Percentiles rank a stretch among this genome's conserved stretches.
These are phyloP conservation scores for Paramecium sonneborni DNA, from an alignment of 73 alveolate genomes.

Conservation along the genomic window DNA sequence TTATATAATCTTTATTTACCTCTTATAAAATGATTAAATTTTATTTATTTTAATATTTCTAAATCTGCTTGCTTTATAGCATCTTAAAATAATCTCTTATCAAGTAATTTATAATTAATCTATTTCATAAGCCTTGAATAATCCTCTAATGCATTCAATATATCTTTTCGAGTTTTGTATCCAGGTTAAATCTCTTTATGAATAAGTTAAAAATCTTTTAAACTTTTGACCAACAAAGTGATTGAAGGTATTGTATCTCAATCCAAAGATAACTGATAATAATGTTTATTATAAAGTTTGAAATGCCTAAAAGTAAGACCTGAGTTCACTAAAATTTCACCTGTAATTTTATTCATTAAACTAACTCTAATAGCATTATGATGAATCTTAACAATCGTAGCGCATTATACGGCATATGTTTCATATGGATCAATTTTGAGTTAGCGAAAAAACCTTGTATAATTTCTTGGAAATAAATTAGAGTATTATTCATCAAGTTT, in stretches of 20 bases:
- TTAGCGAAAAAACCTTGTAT: neutral
- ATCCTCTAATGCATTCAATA: neutral
- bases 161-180: neutral
- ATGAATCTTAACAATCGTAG: neutral
- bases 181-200: neutral
- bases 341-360: neutral
- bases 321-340: neutral
- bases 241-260: neutral
- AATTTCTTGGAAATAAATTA: neutral
- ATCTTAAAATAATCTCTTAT: neutral
- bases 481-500: neutral
- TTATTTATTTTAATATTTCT: neutral
- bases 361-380: neutral
- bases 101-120: neutral
- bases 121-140: neutral
- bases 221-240: neutral
- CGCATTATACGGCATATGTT: neutral
- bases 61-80: neutral
- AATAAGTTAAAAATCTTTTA: neutral
- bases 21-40: no score
- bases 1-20: no score
- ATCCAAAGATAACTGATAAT: neutral
- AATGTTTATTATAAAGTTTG: neutral
- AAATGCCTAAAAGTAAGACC: neutral
- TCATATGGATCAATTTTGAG: neutral